Conservation (phyloP, 768 basidiomycete species). For the Termitomyces heimii region DNA sequence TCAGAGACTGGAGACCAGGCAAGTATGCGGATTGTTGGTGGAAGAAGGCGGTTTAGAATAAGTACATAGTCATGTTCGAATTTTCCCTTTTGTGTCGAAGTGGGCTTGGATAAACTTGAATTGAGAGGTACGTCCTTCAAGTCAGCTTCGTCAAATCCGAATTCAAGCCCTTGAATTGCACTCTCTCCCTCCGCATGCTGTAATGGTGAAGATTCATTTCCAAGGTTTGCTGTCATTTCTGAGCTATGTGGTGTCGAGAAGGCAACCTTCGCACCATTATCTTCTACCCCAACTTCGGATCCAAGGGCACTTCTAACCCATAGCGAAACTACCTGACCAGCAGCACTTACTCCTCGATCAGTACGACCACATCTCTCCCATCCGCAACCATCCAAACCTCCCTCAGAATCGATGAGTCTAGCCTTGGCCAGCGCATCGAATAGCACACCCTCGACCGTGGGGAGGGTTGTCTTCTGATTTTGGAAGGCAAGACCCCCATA, state of each 20-base stretch:
- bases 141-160: constrained; percentile 17
- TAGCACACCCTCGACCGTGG: constrained; percentile 88
- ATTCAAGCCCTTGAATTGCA: constrained; percentile 15
- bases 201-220: not conserved
- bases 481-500: constrained; percentile 91
- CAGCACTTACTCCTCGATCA: constrained; percentile 91
- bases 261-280: not conserved
- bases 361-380: constrained; percentile 93
- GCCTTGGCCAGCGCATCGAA: constrained; percentile 76
- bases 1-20: constrained; percentile 89
- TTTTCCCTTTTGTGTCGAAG: constrained; percentile 13
- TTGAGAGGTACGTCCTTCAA: constrained; percentile 18
- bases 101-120: constrained; percentile 12
- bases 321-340: constrained; percentile 88
- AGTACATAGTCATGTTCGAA: constrained; percentile 71
- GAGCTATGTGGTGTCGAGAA: constrained; percentile 8
- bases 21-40: constrained; percentile 81
- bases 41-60: constrained; percentile 83
- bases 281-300: constrained; percentile 12
- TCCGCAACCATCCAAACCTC: constrained; percentile 78
- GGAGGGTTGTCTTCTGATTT: constrained; percentile 58
- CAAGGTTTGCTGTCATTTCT: not conserved
- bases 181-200: not conserved
- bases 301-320: constrained; percentile 76
- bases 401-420: constrained; percentile 66